Percentiles rank a stretch among this genome's conserved stretches.
Conservation (phyloP, 116 monocot species). For the Cymodocea nodosa region DNA sequence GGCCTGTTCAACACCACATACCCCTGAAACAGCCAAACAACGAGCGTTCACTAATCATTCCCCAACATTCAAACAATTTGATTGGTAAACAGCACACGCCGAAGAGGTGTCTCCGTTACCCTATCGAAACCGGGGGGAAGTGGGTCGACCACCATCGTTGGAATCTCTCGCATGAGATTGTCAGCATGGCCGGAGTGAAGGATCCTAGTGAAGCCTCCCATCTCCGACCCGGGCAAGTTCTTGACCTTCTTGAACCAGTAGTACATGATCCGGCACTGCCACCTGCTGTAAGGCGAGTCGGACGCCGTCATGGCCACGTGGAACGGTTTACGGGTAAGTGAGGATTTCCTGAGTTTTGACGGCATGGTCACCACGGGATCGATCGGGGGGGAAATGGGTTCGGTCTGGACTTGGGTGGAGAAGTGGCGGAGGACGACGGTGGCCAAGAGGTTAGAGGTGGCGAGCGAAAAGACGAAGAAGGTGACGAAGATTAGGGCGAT, state of each 20-base stretch:
- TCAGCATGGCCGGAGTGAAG: conserved; percentile 46
- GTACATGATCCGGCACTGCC: conserved; percentile 76
- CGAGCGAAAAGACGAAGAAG: conserved; percentile 20
- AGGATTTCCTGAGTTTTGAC: neutral
- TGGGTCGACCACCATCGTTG: conserved; percentile 64
- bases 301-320: conserved; percentile 66
- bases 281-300: conserved; percentile 41
- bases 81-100: neutral
- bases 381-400: neutral
- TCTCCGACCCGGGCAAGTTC: conserved; percentile 34
- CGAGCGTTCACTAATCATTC: neutral
- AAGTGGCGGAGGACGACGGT: conserved; percentile 13
- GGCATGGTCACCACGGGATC: conserved; percentile 29
- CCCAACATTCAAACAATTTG: neutral
- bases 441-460: conserved; percentile 27
- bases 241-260: conserved; percentile 65
- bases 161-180: conserved; percentile 59
- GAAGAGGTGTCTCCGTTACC: conserved; percentile 16
- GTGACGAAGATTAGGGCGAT: conserved; percentile 12
- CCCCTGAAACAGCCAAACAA: conserved; percentile 34
- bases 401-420: neutral
- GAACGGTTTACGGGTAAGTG: conserved; percentile 18
- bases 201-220: conserved; percentile 67
- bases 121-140: conserved; percentile 50
- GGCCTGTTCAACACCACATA: conserved; percentile 97